These are phyloP conservation scores for Blastocystis sp. DNA, from an alignment of 352 stramenopile species.

Conservation along the genomic window DNA sequence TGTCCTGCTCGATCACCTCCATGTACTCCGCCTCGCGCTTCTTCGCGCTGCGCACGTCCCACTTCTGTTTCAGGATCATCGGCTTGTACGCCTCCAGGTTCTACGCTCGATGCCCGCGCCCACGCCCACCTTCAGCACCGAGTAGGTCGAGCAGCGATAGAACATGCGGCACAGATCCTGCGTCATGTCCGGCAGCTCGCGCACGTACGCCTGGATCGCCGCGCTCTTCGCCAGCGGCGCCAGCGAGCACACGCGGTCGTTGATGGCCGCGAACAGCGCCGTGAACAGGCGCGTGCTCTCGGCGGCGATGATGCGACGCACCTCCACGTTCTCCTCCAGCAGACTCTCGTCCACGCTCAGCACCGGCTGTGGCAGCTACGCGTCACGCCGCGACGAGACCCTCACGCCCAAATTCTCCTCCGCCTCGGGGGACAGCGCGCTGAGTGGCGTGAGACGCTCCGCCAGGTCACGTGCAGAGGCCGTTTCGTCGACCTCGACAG, in stretches of 20 bases:
- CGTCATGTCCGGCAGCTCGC: slow-evolving; percentile 31
- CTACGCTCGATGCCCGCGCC: background rate
- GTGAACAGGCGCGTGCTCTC: slow-evolving; percentile 65
- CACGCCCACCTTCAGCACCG: slow-evolving; percentile 6
- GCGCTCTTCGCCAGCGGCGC: slow-evolving; percentile 27
- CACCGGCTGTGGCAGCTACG: slow-evolving; percentile 31
- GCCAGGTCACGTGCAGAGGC: background rate
- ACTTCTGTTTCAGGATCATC: slow-evolving; percentile 62
- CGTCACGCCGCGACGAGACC: background rate
- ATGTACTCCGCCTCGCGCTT: slow-evolving; percentile 41
- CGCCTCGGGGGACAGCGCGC: background rate
- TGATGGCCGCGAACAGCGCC: slow-evolving; percentile 47
- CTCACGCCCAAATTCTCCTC: background rate
- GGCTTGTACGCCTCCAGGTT: slow-evolving; percentile 46
- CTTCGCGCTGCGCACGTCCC: slow-evolving; percentile 58
- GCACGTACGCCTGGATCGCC: slow-evolving; percentile 37
- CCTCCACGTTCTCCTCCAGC: slow-evolving; percentile 49
- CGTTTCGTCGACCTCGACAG: slow-evolving; percentile 17
- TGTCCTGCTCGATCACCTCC: slow-evolving; percentile 27
- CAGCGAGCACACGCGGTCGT: slow-evolving; percentile 16
- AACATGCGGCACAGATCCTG: slow-evolving; percentile 66
- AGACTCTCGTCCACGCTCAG: slow-evolving; percentile 55
- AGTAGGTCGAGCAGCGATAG: slow-evolving; percentile 57
- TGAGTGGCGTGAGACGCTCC: slow-evolving; percentile 36
- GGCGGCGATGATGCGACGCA: slow-evolving; percentile 35